Evolutionary conservation across 2,329 filamentous ascomycete genomes (phyloP).

Genomic region (Cordyceps tenuipes): DNA sequence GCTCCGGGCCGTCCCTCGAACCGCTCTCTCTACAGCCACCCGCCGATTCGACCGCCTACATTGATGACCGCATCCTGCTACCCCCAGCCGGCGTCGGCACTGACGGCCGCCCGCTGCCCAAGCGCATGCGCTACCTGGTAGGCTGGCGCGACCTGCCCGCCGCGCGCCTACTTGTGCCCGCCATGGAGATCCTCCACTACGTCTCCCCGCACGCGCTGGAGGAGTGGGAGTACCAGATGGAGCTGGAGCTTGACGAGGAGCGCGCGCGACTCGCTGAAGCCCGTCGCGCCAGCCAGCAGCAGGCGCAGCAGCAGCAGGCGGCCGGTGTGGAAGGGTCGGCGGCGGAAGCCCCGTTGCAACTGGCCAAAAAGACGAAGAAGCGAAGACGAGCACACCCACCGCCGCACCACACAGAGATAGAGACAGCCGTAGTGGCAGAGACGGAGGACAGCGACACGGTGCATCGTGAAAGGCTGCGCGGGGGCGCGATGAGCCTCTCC

Average conservation of each 20-base stretch:
- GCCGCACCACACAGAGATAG: slow-evolving; percentile 17
- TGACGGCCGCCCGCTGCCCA: slow-evolving; percentile 29
- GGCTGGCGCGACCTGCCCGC: slow-evolving; percentile 45
- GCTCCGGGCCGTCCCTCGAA: slow-evolving; percentile 39
- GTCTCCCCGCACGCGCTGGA: slow-evolving; percentile 49
- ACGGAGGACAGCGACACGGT: slow-evolving; percentile 17
- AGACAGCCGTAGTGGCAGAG: slow-evolving; percentile 23
- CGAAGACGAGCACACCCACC: background rate
- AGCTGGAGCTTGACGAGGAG: slow-evolving; percentile 35
- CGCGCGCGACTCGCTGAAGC: slow-evolving; percentile 22
- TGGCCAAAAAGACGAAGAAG: background rate
- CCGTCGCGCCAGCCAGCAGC: slow-evolving; percentile 13
- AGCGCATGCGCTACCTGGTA: slow-evolving; percentile 45
- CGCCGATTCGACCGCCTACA: slow-evolving; percentile 47
- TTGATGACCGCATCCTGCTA: slow-evolving; percentile 44
- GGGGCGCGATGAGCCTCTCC: slow-evolving; percentile 26
- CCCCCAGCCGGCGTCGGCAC: slow-evolving; percentile 26
- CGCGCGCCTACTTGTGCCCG: slow-evolving; percentile 37
- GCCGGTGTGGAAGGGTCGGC: too few relatives aligned
- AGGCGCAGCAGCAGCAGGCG: background rate
- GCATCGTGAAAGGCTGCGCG: slow-evolving; percentile 19
- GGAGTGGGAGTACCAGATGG: slow-evolving; percentile 43
- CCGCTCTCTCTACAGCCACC: slow-evolving; percentile 40
- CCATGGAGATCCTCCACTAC: slow-evolving; percentile 45
- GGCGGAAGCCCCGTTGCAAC: background rate